phyloP scores from a whole-genome alignment of 805 yeast genomes.

The Hanseniaspora clermontiae region DNA sequence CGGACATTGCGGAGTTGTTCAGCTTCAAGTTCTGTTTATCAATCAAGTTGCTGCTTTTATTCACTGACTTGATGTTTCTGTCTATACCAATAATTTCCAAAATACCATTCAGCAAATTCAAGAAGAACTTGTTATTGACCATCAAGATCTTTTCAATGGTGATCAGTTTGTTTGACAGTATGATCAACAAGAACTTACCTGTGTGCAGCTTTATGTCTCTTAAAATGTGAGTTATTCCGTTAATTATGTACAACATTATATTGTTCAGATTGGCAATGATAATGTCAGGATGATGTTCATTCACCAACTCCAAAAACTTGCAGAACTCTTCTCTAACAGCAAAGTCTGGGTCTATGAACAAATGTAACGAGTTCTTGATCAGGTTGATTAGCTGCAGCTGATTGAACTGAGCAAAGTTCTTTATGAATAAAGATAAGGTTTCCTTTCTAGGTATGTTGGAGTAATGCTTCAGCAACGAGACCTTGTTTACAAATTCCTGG shows the following conservation, averaged over 20 bases:
- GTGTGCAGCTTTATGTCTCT: slow-evolving; percentile 67
- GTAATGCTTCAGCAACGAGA: slow-evolving; percentile 66
- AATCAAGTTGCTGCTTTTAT: slow-evolving; percentile 24
- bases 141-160: slow-evolving; percentile 34
- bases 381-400: slow-evolving; percentile 25
- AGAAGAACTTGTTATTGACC: slow-evolving; percentile 53
- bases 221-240: slow-evolving; percentile 87
- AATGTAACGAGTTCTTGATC: slow-evolving; percentile 27
- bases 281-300: slow-evolving; percentile 39
- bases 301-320: slow-evolving; percentile 37
- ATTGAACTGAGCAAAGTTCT: slow-evolving; percentile 27
- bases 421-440: slow-evolving; percentile 43
- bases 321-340: slow-evolving; percentile 50
- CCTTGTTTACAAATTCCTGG: slow-evolving; percentile 45
- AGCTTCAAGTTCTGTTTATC: slow-evolving; percentile 20
- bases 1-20: slow-evolving; percentile 12
- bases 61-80: slow-evolving; percentile 16
- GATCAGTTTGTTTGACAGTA: slow-evolving; percentile 3
- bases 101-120: slow-evolving; percentile 53
- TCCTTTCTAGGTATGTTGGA: slow-evolving; percentile 59
- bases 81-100: slow-evolving; percentile 48
- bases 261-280: slow-evolving; percentile 48
- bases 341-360: slow-evolving; percentile 44
- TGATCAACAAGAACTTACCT: slow-evolving; percentile 40
- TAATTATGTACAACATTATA: slow-evolving; percentile 61